These are phyloP conservation scores for Teunomyces gatunensis DNA, from an alignment of 805 yeast genomes.

Conservation along the genomic window DNA sequence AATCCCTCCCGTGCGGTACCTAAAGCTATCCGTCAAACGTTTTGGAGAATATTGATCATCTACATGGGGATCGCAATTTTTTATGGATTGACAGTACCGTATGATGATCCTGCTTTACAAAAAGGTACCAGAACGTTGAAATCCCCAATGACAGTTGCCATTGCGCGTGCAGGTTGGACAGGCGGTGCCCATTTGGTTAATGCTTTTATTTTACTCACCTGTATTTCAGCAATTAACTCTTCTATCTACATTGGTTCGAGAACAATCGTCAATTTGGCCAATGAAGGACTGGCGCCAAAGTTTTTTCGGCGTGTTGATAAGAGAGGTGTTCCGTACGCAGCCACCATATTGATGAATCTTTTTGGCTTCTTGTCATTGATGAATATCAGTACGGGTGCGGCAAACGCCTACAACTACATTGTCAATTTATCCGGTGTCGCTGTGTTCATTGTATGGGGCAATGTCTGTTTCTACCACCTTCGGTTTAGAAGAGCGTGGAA, in stretches of 20 bases:
- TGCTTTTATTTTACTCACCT: constrained; percentile 60
- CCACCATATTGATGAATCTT: constrained; percentile 52
- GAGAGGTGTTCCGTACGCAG: constrained; percentile 63
- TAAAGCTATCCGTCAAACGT: constrained; percentile 53
- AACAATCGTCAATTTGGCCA: constrained; percentile 62
- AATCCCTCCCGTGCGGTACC: constrained; percentile 61
- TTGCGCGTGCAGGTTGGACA: constrained; percentile 40
- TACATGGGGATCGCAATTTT: constrained; percentile 54
- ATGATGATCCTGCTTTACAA: constrained; percentile 45
- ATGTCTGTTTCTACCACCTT: constrained; percentile 53
- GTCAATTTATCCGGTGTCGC: constrained; percentile 66
- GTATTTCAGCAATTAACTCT: constrained; percentile 68
- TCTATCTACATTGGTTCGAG: constrained; percentile 69
- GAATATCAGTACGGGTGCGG: constrained; percentile 57
- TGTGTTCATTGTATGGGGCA: constrained; percentile 67
- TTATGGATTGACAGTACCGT: constrained; percentile 61
- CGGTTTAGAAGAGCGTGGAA: constrained; percentile 50
- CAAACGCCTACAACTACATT: constrained; percentile 57
- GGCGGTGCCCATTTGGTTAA: constrained; percentile 53
- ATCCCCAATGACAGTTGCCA: constrained; percentile 40
- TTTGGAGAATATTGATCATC: constrained; percentile 51
- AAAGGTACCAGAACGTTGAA: constrained; percentile 40
- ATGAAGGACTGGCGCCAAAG: constrained; percentile 59
- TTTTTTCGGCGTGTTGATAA: constrained; percentile 50
- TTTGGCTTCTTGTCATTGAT: constrained; percentile 57